Conservation (phyloP, 225 moss, liverwort and hornwort genomes). For the Climacium dendroides region DNA sequence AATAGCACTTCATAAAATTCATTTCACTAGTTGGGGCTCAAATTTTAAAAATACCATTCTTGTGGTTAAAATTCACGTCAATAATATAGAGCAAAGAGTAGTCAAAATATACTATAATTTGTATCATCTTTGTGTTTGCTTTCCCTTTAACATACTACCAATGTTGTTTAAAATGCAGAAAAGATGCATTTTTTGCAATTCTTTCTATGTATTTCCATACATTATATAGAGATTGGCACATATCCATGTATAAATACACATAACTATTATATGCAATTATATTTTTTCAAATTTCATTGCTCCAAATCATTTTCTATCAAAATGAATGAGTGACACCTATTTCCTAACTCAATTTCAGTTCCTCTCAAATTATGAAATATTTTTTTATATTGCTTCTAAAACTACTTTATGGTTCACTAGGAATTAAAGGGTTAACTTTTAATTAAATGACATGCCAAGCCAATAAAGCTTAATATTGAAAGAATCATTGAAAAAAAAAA, state of each 20-base stretch:
- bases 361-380: background rate
- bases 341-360: background rate
- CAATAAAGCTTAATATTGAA: too few species aligned
- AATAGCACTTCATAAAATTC: background rate
- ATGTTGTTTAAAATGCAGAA: background rate
- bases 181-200: background rate
- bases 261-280: background rate
- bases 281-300: rapidly evolving
- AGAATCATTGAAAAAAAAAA: too few species aligned
- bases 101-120: background rate
- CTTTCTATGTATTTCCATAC: background rate
- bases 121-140: background rate
- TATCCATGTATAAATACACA: background rate
- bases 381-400: too few species aligned
- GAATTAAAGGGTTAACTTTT: too few species aligned
- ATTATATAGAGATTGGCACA: background rate
- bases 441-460: too few species aligned
- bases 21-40: background rate
- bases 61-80: background rate
- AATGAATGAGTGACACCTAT: background rate
- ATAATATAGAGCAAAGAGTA: background rate
- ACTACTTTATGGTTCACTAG: too few species aligned
- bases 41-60: background rate
- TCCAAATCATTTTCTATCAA: background rate
- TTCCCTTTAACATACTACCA: rapidly evolving